These are phyloP conservation scores for Wallacemonas sp. DNA, from an alignment of 208 protist genomes.

Conservation along the genomic window DNA sequence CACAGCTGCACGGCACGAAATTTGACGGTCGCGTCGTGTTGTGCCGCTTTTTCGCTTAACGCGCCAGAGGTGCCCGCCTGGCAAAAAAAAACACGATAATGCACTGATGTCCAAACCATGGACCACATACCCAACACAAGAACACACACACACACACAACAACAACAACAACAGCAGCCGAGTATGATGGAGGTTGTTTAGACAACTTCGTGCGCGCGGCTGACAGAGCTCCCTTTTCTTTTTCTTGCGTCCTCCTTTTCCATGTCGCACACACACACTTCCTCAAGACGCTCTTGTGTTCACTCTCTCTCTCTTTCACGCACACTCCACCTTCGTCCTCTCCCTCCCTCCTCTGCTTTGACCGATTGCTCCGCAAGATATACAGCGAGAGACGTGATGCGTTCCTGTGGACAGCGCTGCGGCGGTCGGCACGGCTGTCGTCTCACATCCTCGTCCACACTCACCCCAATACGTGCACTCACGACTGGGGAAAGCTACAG, in stretches of 20 bases:
- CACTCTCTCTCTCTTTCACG: too few species aligned
- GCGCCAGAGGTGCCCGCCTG: too few species aligned
- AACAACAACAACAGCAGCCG: background rate
- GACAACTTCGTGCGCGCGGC: too few species aligned
- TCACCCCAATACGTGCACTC: background rate
- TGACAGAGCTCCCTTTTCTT: background rate
- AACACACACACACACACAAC: background rate
- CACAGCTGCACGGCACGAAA: conserved; percentile 51
- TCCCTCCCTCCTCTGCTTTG: background rate
- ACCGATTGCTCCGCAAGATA: too few species aligned
- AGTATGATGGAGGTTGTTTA: too few species aligned
- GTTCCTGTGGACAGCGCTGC: background rate
- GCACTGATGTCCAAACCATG: too few species aligned
- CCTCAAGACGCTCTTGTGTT: too few species aligned
- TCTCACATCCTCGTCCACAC: background rate
- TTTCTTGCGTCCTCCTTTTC: background rate
- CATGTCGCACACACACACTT: too few species aligned
- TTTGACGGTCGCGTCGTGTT: conserved; percentile 64
- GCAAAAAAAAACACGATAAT: too few species aligned
- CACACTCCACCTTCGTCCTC: background rate
- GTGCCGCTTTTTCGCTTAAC: conserved; percentile 46
- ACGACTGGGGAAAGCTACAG: conserved; percentile 72
- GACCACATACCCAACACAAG: background rate
- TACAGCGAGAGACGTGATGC: too few species aligned
- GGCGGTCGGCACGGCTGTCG: background rate